Evolutionary conservation across 2,329 filamentous ascomycete genomes (phyloP).

Genomic region (Cytospora chrysosperma): DNA sequence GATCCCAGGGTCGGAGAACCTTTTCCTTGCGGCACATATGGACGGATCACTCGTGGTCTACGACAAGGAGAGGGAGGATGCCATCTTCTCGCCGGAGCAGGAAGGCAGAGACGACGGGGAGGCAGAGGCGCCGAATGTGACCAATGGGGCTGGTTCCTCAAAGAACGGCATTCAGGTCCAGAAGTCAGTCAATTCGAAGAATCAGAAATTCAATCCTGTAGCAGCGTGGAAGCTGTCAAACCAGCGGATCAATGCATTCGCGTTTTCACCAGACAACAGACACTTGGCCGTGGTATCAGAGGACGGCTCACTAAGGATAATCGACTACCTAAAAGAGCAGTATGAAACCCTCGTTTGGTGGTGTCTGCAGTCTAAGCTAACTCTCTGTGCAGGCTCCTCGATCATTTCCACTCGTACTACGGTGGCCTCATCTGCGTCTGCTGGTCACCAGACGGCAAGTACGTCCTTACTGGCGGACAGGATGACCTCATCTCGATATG

Average conservation of each 20-base stretch:
- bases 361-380: conserved; percentile 3
- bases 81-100: conserved; percentile 71
- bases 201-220: conserved; percentile 90
- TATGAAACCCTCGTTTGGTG: conserved; percentile 42
- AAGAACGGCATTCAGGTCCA: conserved; percentile 64
- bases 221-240: conserved; percentile 91
- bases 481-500: conserved; percentile 96
- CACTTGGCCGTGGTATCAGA: conserved; percentile 90
- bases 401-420: conserved; percentile 88
- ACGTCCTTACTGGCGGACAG: conserved; percentile 91
- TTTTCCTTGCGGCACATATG: conserved; percentile 89
- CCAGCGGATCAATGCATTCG: conserved; percentile 84
- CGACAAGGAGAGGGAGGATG: conserved; percentile 95
- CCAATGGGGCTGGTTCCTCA: conserved; percentile 35
- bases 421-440: conserved; percentile 90
- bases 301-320: conserved; percentile 83
- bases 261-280: conserved; percentile 85
- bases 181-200: conserved; percentile 91
- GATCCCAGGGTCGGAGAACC: conserved; percentile 90
- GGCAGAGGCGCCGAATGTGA: conserved; percentile 39
- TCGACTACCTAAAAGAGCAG: conserved; percentile 91
- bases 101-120: conserved; percentile 79
- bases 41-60: conserved; percentile 91
- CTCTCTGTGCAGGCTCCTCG: conserved; percentile 62
- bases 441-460: conserved; percentile 97